Evolutionary conservation across 176 grass and related monocot genomes (phyloP).

Genomic region (Poa pratensis): DNA sequence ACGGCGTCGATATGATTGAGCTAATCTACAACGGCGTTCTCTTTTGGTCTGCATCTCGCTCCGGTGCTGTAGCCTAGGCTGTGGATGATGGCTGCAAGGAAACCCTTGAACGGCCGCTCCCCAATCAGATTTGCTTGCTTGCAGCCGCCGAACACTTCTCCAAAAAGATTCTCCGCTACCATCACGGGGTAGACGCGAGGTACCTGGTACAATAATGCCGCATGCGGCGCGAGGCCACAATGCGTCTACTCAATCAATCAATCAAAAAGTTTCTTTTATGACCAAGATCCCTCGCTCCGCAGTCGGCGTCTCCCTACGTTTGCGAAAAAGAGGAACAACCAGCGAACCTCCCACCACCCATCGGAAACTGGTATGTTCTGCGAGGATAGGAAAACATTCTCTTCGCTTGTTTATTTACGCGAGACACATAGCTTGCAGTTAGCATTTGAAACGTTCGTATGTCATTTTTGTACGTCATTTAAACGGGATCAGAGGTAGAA

Average conservation of each 20-base stretch:
- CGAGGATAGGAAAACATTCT: too few relatives aligned
- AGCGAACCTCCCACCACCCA: too few relatives aligned
- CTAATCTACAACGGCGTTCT: too few relatives aligned
- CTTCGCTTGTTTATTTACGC: too few relatives aligned
- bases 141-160: not conserved
- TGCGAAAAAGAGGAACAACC: too few relatives aligned
- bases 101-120: not conserved
- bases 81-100: slow-evolving; percentile 3
- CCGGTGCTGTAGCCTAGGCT: not conserved
- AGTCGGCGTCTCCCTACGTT: too few relatives aligned
- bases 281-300: not conserved
- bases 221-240: not conserved
- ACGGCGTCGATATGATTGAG: too few relatives aligned
- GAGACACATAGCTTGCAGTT: too few relatives aligned
- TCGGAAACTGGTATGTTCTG: too few relatives aligned
- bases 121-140: not conserved
- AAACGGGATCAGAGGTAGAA: too few relatives aligned
- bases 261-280: not conserved
- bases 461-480: too few relatives aligned
- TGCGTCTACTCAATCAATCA: not conserved
- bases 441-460: too few relatives aligned
- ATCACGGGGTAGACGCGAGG: not conserved
- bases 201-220: slow-evolving; percentile 4
- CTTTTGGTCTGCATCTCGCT: not conserved
- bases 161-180: slow-evolving; percentile 7